phyloP scores from a whole-genome alignment of 441 rosid species.

The Pelargonium australe region DNA sequence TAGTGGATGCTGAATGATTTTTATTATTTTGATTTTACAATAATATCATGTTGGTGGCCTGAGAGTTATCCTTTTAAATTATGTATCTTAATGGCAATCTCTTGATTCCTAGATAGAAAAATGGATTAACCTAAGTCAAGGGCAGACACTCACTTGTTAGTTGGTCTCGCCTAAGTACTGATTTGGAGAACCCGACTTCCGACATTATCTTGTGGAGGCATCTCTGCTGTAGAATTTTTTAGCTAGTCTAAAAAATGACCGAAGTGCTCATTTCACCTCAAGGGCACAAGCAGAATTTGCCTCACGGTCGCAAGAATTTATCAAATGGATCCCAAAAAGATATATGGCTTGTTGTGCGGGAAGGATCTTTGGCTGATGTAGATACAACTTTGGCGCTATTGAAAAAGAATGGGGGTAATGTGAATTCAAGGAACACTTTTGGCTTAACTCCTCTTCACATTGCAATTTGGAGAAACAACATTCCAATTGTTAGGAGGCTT shows the following conservation, averaged over 20 bases:
- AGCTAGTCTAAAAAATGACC: conserved; percentile 28
- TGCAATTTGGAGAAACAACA: conserved; percentile 93
- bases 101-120: conserved; percentile 11
- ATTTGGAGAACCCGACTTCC: conserved; percentile 12
- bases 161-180: conserved; percentile 12
- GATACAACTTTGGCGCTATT: conserved; percentile 54
- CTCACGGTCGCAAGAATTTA: conserved; percentile 40
- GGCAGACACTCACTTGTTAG: conserved; percentile 10
- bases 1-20: conserved; percentile 31
- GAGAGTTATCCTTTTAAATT: conserved; percentile 20
- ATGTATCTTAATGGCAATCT: conserved; percentile 17
- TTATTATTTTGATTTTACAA: conserved; percentile 4
- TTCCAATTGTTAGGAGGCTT: conserved; percentile 85
- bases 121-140: conserved; percentile 22
- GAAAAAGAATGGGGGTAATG: conserved; percentile 79
- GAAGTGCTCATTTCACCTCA: conserved; percentile 56
- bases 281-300: conserved; percentile 46
- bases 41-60: conserved; percentile 29
- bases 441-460: conserved; percentile 89
- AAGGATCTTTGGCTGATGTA: conserved; percentile 82
- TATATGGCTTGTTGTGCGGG: conserved; percentile 69
- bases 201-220: conserved; percentile 11
- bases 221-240: conserved; percentile 11
- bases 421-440: conserved; percentile 63
- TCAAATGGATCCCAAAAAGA: conserved; percentile 48